These are phyloP conservation scores for Pisolithus microcarpus DNA, from an alignment of 768 basidiomycete genomes.

Conservation along the genomic window DNA sequence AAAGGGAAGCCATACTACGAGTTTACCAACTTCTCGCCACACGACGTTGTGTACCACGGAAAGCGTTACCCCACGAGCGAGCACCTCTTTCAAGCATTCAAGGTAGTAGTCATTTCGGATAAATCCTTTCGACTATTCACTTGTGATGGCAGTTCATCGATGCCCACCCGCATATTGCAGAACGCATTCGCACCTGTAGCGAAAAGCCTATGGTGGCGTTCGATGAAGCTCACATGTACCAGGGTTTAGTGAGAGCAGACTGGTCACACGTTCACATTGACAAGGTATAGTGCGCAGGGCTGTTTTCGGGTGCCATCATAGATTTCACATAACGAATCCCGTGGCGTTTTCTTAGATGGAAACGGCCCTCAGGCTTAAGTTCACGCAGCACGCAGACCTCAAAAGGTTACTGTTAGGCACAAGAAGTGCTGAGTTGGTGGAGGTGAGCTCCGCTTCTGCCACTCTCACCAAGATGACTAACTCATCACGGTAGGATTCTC, in stretches of 20 bases:
- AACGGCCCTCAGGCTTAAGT: conserved; percentile 54
- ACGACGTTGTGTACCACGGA: conserved; percentile 57
- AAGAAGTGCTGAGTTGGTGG: conserved; percentile 57
- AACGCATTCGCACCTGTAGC: conserved; percentile 60
- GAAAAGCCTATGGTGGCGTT: conserved; percentile 56
- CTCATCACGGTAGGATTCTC: conserved; percentile 45
- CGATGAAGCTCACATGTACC: conserved; percentile 61
- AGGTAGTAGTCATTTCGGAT: conserved; percentile 28
- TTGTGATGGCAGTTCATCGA: conserved; percentile 44
- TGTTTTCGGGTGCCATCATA: neutral
- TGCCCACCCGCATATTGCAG: conserved; percentile 54
- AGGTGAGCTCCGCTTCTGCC: conserved; percentile 36
- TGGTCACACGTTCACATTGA: conserved; percentile 62
- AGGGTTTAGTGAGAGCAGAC: conserved; percentile 52
- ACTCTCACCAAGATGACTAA: neutral
- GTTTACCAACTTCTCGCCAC: conserved; percentile 67
- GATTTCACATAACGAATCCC: neutral
- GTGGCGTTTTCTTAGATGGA: conserved; percentile 46
- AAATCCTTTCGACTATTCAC: neutral
- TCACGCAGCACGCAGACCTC: conserved; percentile 58
- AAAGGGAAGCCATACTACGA: conserved; percentile 60
- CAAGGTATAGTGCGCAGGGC: conserved; percentile 33
- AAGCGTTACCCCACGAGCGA: conserved; percentile 69
- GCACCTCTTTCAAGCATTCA: conserved; percentile 73
- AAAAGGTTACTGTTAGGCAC: conserved; percentile 57